Evolutionary conservation across 2,329 filamentous ascomycete species (phyloP).

Genomic region (Curvularia sp.): DNA sequence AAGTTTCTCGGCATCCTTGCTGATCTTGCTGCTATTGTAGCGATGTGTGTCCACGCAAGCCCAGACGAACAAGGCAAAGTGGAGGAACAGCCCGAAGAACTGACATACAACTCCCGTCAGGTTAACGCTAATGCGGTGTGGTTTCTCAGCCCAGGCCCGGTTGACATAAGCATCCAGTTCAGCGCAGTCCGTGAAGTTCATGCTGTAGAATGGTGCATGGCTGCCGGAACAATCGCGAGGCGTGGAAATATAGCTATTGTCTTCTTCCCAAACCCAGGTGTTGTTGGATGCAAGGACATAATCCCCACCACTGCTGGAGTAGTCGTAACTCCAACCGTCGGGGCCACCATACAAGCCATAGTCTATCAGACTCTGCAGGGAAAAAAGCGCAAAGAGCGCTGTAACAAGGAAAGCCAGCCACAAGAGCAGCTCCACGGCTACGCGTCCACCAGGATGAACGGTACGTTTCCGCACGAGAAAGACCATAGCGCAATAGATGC

Average conservation of each 20-base stretch:
- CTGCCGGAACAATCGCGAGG: constrained; percentile 26
- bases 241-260: constrained; percentile 18
- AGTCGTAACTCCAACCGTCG: constrained; percentile 12
- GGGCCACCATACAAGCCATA: constrained; percentile 32
- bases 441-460: constrained; percentile 45
- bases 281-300: constrained; percentile 37
- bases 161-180: constrained; percentile 44
- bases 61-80: constrained; percentile 49
- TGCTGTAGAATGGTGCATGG: constrained; percentile 2
- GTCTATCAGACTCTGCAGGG: constrained; percentile 18
- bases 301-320: constrained; percentile 22
- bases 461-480: constrained; percentile 37
- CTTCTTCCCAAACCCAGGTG: constrained; percentile 41
- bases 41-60: constrained; percentile 48
- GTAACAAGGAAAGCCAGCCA: constrained; percentile 46
- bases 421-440: constrained; percentile 46
- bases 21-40: constrained; percentile 30
- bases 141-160: constrained; percentile 34
- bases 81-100: constrained; percentile 39
- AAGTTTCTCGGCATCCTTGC: constrained; percentile 43
- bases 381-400: constrained; percentile 33
- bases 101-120: constrained; percentile 41
- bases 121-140: constrained; percentile 28
- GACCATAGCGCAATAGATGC: constrained; percentile 33
- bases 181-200: constrained; percentile 32